These are phyloP conservation scores for Gnaphalium uliginosum DNA, from an alignment of 129 eudicot species.

Conservation along the genomic window DNA sequence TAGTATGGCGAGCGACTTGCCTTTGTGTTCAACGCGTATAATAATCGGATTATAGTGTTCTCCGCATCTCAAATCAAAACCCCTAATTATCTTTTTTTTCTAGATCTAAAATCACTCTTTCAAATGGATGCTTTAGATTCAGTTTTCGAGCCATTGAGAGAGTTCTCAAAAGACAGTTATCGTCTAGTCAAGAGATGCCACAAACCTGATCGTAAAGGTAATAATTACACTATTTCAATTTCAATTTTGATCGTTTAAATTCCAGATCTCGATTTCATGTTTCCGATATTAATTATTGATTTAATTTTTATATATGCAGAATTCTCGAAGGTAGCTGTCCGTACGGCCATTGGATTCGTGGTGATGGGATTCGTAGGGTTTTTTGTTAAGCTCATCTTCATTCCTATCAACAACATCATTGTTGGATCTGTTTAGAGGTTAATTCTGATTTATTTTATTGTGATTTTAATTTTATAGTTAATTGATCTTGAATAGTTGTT, in stretches of 20 bases:
- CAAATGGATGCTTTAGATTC: constrained; percentile 78
- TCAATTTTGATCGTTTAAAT: not conserved
- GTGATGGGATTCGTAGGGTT: constrained; percentile 99
- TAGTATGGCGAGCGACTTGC: not conserved
- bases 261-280: constrained; percentile 7
- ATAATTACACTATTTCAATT: not conserved
- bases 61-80: not conserved
- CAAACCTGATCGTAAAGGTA: constrained; percentile 96
- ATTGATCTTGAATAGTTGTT: constrained; percentile 14
- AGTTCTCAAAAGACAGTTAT: constrained; percentile 84
- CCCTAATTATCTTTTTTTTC: not conserved
- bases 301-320: constrained; percentile 35
- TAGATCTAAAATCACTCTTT: not conserved
- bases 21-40: not conserved
- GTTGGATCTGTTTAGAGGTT: constrained; percentile 79
- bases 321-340: constrained; percentile 90
- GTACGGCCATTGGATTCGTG: constrained; percentile 93
- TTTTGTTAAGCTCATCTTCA: constrained; percentile 92
- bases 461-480: not conserved
- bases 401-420: constrained; percentile 94
- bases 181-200: constrained; percentile 95
- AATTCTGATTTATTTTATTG: not conserved
- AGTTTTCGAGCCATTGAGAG: constrained; percentile 84
- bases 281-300: constrained; percentile 9
- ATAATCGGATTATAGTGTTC: not conserved